A percentile compares a stretch with the other conserved stretches of the same genome.
These are phyloP conservation scores for Ogataea pini DNA, from an alignment of 805 yeast species.

Conservation along the genomic window DNA sequence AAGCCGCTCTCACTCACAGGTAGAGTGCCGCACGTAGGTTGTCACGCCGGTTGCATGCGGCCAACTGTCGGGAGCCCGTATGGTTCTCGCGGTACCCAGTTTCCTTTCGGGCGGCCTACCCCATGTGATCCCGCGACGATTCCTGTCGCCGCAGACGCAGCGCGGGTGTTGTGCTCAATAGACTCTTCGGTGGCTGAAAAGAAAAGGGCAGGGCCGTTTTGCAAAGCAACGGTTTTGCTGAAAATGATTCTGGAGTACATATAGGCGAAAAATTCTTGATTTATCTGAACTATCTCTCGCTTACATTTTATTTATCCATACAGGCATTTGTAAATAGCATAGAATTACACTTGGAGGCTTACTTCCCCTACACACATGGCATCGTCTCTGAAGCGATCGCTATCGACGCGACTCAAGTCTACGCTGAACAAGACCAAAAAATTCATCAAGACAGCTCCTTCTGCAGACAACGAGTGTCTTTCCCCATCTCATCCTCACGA, in stretches of 20 bases:
- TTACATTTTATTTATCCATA: no score
- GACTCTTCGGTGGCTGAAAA: neutral
- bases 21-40: neutral
- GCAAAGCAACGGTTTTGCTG: neutral
- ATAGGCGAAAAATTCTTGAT: neutral
- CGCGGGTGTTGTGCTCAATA: neutral
- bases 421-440: constrained; percentile 10
- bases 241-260: constrained; percentile 1
- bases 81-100: neutral
- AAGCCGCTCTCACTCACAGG: neutral
- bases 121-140: neutral
- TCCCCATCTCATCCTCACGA: neutral
- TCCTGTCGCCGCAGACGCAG: neutral
- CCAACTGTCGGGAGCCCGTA: no score
- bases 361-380: neutral
- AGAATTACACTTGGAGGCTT: neutral
- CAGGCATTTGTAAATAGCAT: neutral
- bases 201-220: neutral
- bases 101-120: neutral
- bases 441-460: constrained; percentile 2
- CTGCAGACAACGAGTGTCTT: neutral
- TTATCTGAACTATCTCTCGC: neutral
- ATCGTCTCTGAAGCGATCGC: constrained; percentile 15
- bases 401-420: constrained; percentile 15
- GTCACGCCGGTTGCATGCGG: no score